These are phyloP conservation scores for Tetracladium setigerum DNA, from an alignment of 495 filamentous ascomycete species.

Conservation along the genomic window DNA sequence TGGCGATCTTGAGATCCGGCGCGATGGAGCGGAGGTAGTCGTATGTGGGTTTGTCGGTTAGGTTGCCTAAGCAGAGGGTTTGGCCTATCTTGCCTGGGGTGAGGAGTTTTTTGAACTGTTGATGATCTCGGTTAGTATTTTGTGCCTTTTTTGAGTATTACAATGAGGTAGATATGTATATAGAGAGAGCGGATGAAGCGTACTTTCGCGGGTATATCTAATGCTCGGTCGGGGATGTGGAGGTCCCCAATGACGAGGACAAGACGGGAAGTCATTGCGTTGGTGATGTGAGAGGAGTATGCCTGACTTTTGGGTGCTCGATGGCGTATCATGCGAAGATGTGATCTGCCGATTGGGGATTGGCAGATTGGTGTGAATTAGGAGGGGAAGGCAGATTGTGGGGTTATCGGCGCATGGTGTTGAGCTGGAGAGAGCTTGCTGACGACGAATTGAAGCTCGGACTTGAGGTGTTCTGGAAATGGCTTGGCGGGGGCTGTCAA, in stretches of 20 bases:
- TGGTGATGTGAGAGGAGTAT: background rate
- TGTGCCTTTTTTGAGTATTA: background rate
- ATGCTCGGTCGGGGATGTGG: constrained; percentile 91
- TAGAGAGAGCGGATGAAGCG: background rate
- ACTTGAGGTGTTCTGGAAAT: no score
- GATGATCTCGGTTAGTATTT: constrained; percentile 5
- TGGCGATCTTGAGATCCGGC: constrained; percentile 89
- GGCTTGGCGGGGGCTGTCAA: no score
- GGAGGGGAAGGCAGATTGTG: no score
- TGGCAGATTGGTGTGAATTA: no score
- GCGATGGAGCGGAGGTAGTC: constrained; percentile 88
- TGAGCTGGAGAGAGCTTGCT: no score
- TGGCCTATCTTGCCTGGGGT: constrained; percentile 97
- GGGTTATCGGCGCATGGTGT: no score
- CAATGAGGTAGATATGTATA: background rate
- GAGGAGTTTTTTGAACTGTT: constrained; percentile 95
- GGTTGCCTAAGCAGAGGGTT: constrained; percentile 93
- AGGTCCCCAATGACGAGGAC: constrained; percentile 94
- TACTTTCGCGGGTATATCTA: constrained; percentile 88
- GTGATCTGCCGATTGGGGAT: no score
- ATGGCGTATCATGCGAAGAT: no score
- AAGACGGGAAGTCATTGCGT: constrained; percentile 65
- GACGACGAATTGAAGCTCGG: no score
- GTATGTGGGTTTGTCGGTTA: constrained; percentile 90
- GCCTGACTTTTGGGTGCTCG: no score